phyloP scores from a whole-genome alignment of 768 basidiomycete species.

The Rhodotorula babjevae region DNA sequence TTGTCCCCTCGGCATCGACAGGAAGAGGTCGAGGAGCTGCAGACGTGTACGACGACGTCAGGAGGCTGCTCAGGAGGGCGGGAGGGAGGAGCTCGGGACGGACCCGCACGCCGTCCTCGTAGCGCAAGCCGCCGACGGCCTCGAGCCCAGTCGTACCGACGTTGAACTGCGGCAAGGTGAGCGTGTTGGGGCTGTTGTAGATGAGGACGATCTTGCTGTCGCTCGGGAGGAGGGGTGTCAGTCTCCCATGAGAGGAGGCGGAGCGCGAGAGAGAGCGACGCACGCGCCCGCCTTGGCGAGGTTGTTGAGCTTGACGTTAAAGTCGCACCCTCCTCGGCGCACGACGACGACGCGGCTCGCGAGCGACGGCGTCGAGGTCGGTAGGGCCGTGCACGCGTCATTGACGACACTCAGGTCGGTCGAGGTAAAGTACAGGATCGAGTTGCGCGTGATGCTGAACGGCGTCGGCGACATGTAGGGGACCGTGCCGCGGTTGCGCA shows the following conservation, averaged over 20 bases:
- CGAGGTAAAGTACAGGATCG: conserved; percentile 59
- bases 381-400: conserved; percentile 61
- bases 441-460: conserved; percentile 53
- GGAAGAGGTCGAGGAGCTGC: conserved; percentile 18
- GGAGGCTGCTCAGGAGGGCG: background rate
- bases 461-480: conserved; percentile 57
- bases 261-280: conserved; percentile 46
- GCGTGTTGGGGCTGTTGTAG: conserved; percentile 11
- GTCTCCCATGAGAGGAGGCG: conserved; percentile 38
- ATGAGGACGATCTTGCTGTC: conserved; percentile 47
- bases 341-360: conserved; percentile 57
- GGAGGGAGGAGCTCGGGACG: conserved; percentile 9
- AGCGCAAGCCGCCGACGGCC: background rate
- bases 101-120: background rate
- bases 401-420: conserved; percentile 55
- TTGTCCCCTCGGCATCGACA: background rate
- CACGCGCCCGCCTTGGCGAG: conserved; percentile 55
- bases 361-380: conserved; percentile 56
- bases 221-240: no score
- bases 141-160: background rate
- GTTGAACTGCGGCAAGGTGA: background rate
- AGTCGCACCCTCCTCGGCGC: conserved; percentile 59
- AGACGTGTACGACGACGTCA: background rate
- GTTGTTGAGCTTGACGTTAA: conserved; percentile 57
- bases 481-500: conserved; percentile 54